Evolutionary conservation across 768 basidiomycete species (phyloP).

Genomic region (Xanthoconium stramineum): DNA sequence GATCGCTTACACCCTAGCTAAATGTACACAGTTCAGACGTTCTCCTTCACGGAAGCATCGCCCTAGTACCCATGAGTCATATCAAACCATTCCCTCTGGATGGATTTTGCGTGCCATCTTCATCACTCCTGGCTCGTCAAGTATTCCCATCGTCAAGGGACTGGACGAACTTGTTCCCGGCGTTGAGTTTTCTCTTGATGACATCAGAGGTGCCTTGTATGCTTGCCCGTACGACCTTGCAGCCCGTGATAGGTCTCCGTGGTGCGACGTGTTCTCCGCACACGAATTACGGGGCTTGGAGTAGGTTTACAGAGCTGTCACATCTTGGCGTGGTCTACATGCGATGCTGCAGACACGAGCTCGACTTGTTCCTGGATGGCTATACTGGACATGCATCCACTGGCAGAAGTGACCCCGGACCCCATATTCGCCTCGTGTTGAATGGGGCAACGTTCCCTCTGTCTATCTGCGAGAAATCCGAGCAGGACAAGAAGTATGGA

Average conservation of each 20-base stretch:
- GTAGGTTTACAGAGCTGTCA: slow-evolving; percentile 19
- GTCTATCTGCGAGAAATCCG: slow-evolving; percentile 28
- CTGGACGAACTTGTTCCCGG: slow-evolving; percentile 35
- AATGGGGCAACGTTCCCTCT: slow-evolving; percentile 41
- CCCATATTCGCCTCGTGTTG: slow-evolving; percentile 40
- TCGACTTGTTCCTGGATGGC: slow-evolving; percentile 34
- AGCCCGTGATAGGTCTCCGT: slow-evolving; percentile 33
- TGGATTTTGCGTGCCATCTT: too few relatives aligned
- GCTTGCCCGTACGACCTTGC: slow-evolving; percentile 43
- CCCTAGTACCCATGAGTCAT: too few relatives aligned
- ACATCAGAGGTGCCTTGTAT: slow-evolving; percentile 39
- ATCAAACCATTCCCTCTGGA: too few relatives aligned
- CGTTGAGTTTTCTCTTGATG: slow-evolving; percentile 27
- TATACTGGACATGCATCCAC: slow-evolving; percentile 33
- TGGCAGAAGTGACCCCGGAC: slow-evolving; percentile 30
- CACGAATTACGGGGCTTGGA: slow-evolving; percentile 36
- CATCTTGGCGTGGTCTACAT: background rate
- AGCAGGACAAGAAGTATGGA: slow-evolving; percentile 30
- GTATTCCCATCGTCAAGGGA: slow-evolving; percentile 29
- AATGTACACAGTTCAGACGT: too few relatives aligned
- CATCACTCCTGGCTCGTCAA: too few relatives aligned
- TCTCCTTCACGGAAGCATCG: too few relatives aligned
- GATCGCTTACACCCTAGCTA: too few relatives aligned
- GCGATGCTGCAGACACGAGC: slow-evolving; percentile 30
- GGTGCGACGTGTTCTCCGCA: slow-evolving; percentile 37